Evolutionary conservation across 108 stramenopile species (phyloP).

Genomic region (Skeletonema menzelii): DNA sequence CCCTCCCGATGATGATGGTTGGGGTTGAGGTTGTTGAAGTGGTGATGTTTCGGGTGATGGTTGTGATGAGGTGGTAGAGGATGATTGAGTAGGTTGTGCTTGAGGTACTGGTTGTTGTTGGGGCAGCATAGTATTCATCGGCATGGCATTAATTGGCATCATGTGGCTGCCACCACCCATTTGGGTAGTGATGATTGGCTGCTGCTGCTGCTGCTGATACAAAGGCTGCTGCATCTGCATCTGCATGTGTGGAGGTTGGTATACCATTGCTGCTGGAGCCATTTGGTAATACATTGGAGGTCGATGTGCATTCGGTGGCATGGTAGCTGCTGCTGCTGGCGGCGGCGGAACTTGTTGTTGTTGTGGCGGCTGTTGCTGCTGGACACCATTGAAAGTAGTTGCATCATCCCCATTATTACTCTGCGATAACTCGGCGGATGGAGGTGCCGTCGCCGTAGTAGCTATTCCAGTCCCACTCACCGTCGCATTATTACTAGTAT

Average conservation of each 20-base stretch:
- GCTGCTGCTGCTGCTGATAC: slow-evolving; percentile 2
- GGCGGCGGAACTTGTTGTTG: slow-evolving; percentile 2
- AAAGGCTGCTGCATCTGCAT: slow-evolving; percentile 29
- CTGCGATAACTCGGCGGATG: background rate
- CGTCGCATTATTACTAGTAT: background rate
- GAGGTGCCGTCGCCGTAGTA: background rate
- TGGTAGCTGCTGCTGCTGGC: slow-evolving; percentile 8
- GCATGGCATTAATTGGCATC: background rate
- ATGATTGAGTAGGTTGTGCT: background rate
- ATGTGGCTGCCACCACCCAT: slow-evolving; percentile 1
- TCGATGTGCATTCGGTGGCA: background rate
- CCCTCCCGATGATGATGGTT: slow-evolving; percentile 3
- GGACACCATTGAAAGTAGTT: background rate
- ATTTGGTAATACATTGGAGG: background rate
- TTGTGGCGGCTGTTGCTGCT: background rate
- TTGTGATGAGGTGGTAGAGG: background rate
- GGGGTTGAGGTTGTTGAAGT: slow-evolving; percentile 1
- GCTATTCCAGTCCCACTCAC: background rate
- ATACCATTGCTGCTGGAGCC: slow-evolving; percentile 2
- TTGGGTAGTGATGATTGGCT: background rate
- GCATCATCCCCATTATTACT: background rate
- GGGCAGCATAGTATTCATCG: too few relatives aligned
- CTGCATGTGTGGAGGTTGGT: slow-evolving; percentile 3
- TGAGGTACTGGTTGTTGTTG: slow-evolving; percentile 6
- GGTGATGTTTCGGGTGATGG: background rate